Base-by-base conservation (phyloP, 306 rosid genomes). In the Betula pendula region DNA sequence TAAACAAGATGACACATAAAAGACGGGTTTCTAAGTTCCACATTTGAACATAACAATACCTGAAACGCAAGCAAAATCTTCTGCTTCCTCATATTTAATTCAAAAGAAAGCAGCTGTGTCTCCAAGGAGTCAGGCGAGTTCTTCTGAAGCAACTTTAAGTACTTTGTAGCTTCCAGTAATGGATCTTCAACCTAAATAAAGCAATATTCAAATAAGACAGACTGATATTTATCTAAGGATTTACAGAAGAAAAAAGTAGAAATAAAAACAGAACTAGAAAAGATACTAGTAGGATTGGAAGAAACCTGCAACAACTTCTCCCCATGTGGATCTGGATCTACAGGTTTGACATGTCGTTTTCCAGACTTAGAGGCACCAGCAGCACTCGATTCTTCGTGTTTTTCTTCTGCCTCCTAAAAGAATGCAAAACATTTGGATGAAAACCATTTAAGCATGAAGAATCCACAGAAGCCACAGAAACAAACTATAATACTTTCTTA, bases 121-220 rank as follows among this genome's bases (percentile, higher is more conserved):
- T 88, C 98, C 53, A 92, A 82, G 20, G 92, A 91, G 85, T 89
- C 68, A 7, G 96, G 89, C 4, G 99, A 96, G 83, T 87, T 87
- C 86, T 92, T 96, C 86, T 92, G 99, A 76, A 96, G 94, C 85
- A 96, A 82, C 88, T 87, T 96, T 88, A 96, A 88, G 89, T 96
- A 96, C 82, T 92, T 96, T 40, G 91, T 88, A 60, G 99, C 96
- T 88, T 96, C 98, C 24, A 78, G 82, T 80, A 96, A 80, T 4
- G 97, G 96, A 81, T 96, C 96, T 76, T 91, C 91, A 79, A 93
- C 86, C 99, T 96, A 85, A 42, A 81, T 7, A 69, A 40, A 45
- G 49, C 66, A 45, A 29, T 52, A 20, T 60, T 45, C 29, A 68
- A 14, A 69, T 45, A 75, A 73, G 78, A 71, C 63, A 9, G 33